Evolutionary conservation across 257 asterid genomes (phyloP), one percentile per base, ranked within the genome.

Genomic region (Solanum bulbocastanum): DNA sequence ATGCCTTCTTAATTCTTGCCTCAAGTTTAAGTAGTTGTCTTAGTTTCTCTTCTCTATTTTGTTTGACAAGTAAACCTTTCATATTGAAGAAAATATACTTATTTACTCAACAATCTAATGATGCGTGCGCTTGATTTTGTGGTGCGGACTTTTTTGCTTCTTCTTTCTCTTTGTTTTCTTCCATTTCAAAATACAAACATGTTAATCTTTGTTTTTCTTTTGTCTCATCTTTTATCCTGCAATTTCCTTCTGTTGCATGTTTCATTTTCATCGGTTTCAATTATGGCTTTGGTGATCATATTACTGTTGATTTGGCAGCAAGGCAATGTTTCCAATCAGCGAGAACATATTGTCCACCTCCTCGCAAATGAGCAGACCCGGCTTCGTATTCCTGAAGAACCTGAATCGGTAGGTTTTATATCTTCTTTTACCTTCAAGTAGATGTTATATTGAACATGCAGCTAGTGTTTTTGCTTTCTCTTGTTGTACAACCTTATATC

Each of bases 321-420:
- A 91, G 99, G 90, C 88, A 97, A 91, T 84, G 98, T 96, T 89
- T 93, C 99, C 52, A 97, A 96, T 92, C 99, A 97, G 91, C 95
- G 99, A 82, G 99, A 97, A 87, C 96, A 97, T 89, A 92, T 93
- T 46, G 94, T 96, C 90, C 98, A 93, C 91, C 99, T 96, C 88
- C 98, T 97, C 72, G 96, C 98, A 76, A 97, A 97, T 91, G 99
- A 96, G 91, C 99, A 97, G 86, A 97, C 94, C 85, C 96, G 98
- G 73, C 93, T 97, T 89, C 94, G 93, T 88, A 90, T 91, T 90
- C 98, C 92, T 33, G 98, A 95, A 81, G 98, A 94, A 79, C 92
- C 92, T 85, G 99, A 97, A 86, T 98, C 98, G 78, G 99, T 97
- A 89, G 52, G 97, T 94, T 87, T 82, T 52, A 42, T 68, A n/a